A percentile compares a stretch with the other conserved stretches of the same genome.
Conservation (phyloP, 352 stramenopile genomes). For the Globisporangium orthogonon region DNA sequence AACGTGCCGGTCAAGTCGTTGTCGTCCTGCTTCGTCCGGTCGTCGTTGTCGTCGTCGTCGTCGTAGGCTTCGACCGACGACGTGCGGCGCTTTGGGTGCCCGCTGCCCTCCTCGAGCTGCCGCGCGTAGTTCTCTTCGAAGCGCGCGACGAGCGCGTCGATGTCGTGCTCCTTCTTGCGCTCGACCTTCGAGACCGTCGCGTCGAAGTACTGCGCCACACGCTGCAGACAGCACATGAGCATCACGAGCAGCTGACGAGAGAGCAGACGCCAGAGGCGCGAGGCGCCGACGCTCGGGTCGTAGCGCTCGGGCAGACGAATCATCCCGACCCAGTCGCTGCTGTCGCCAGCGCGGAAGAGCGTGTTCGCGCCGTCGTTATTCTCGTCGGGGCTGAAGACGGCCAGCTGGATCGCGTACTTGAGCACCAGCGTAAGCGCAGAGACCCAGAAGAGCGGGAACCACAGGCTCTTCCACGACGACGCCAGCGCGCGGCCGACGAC, state of each 20-base stretch:
- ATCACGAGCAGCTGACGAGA: slow-evolving; percentile 60
- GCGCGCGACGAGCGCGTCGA: slow-evolving; percentile 27
- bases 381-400: slow-evolving; percentile 34
- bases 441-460: slow-evolving; percentile 79
- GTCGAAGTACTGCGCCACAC: slow-evolving; percentile 67
- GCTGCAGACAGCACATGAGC: slow-evolving; percentile 68
- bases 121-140: slow-evolving; percentile 47
- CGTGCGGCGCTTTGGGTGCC: slow-evolving; percentile 26
- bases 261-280: slow-evolving; percentile 44
- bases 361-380: slow-evolving; percentile 4
- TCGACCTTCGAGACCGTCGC: slow-evolving; percentile 28
- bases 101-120: slow-evolving; percentile 27
- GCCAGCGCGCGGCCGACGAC: slow-evolving; percentile 45
- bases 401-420: slow-evolving; percentile 68
- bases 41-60: slow-evolving; percentile 40
- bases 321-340: slow-evolving; percentile 51
- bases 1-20: slow-evolving; percentile 5
- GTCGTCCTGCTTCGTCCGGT: slow-evolving; percentile 27
- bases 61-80: slow-evolving; percentile 52
- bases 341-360: slow-evolving; percentile 39
- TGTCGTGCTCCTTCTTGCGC: slow-evolving; percentile 26
- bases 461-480: slow-evolving; percentile 60
- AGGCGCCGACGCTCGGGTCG: slow-evolving; percentile 19
- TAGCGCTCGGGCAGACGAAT: slow-evolving; percentile 45
- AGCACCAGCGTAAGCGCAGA: slow-evolving; percentile 45